Percentiles rank a stretch among this genome's conserved stretches.
phyloP scores from a whole-genome alignment of 2,329 filamentous ascomycete species.

The Fusarium sp. region DNA sequence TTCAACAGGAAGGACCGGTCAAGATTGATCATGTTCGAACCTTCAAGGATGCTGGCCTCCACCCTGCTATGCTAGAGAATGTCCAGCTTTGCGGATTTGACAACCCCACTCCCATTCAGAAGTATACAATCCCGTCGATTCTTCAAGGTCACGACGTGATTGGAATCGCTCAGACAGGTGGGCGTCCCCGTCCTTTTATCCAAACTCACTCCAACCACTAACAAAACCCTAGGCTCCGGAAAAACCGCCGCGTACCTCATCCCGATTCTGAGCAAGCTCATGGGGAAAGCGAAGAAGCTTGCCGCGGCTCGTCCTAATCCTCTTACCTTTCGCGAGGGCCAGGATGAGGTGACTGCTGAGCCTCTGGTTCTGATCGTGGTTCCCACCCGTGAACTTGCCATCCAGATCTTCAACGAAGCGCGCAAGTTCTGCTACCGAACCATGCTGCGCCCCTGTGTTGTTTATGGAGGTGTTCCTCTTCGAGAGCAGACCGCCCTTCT shows the following conservation, averaged over 20 bases:
- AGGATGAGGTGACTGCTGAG: conserved; percentile 78
- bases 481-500: conserved; percentile 80
- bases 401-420: conserved; percentile 96
- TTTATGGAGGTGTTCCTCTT: conserved; percentile 88
- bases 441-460: conserved; percentile 92
- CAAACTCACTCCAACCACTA: conserved; percentile 3
- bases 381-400: conserved; percentile 90
- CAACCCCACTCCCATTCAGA: conserved; percentile 88
- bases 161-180: conserved; percentile 93
- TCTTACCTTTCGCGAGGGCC: conserved; percentile 65
- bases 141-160: conserved; percentile 85
- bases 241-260: conserved; percentile 96
- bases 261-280: conserved; percentile 89
- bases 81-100: conserved; percentile 80
- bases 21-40: conserved; percentile 66
- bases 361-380: conserved; percentile 89
- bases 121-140: conserved; percentile 86
- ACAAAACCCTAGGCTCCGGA: conserved; percentile 79
- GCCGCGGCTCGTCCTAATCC: conserved; percentile 83
- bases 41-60: conserved; percentile 86
- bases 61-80: conserved; percentile 87
- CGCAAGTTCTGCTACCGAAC: conserved; percentile 94
- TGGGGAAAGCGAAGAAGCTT: conserved; percentile 95
- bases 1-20: conserved; percentile 70
- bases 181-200: conserved; percentile 47